Base-by-base conservation (phyloP, 1,284 basidiomycete species). In the Malassezia caprae region DNA sequence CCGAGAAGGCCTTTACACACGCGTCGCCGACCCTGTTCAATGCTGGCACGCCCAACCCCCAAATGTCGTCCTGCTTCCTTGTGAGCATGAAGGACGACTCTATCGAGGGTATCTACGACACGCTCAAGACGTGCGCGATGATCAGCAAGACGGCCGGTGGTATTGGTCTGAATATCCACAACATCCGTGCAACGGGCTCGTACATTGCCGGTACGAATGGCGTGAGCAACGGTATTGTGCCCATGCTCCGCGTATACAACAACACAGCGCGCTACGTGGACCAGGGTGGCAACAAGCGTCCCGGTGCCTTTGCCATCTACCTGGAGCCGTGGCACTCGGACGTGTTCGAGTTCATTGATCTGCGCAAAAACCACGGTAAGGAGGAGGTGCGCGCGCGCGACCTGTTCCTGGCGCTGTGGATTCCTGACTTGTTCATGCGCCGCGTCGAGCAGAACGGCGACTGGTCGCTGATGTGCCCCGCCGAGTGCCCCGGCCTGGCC, bases 131-230 rank as follows among this genome's bases (percentile, higher is more conserved):
- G 59, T 98, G 94, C 75, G 94, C 94, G 2, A 91, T 96, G 87
- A 99, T 99, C 76, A 93, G 89, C 74, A 98, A 99, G 81, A 94
- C 90, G 23, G 94, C 94, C 35, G 93, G 93, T 69, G 94, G 93
- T 64, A 96, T 98, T 72, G 94, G 94, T 61, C 79, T 99, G 58
- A 90, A 82, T 78, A 96, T 99, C 65, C 91, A 96, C 79, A 87
- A 86, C 77, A 96, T 99, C 68, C 87, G 94, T 51, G 90, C 90
- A 24, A 96, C 93, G 58, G 93, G 93, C 82, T 76, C 78, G 23
- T 80, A 79, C 77, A 91, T 91, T 60, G 87, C 88, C 7, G 89
- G 91, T 32, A 96, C 91, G 48, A 96, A 96, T 76, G 93, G 94
- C 4, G 91, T 93, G 77, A 96, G 90, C 10, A 99, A 98, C 72